Percentiles rank a stretch among this genome's conserved stretches.
Conservation (phyloP, 768 basidiomycete genomes). For the Mycena rosella region DNA sequence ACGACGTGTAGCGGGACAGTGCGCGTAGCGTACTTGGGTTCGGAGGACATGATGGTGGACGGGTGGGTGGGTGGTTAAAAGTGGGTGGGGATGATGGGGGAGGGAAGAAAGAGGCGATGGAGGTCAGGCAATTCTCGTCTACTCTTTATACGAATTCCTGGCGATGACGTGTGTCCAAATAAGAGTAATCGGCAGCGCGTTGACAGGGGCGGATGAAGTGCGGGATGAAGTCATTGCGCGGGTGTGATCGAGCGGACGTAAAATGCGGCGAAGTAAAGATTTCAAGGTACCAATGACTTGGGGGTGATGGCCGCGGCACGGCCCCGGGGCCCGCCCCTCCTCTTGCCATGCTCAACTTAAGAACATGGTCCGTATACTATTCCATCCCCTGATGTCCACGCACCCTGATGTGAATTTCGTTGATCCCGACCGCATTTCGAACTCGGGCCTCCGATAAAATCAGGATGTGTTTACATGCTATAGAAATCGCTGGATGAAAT, state of each 20-base stretch:
- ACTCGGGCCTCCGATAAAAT: too few species aligned
- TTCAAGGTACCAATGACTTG: too few species aligned
- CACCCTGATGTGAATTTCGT: too few species aligned
- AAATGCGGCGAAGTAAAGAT: too few species aligned
- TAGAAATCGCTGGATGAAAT: too few species aligned
- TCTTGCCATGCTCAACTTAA: too few species aligned
- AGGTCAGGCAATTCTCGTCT: background rate
- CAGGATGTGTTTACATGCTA: too few species aligned
- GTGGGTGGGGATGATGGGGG: background rate
- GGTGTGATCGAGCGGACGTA: slow-evolving; percentile 2
- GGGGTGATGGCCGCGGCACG: too few species aligned
- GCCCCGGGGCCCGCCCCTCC: too few species aligned
- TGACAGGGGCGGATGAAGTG: background rate
- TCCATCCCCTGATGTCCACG: too few species aligned
- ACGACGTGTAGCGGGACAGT: background rate
- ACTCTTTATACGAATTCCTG: background rate
- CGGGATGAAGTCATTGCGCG: slow-evolving; percentile 3
- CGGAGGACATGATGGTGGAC: background rate
- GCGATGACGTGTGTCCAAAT: background rate
- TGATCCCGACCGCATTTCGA: too few species aligned
- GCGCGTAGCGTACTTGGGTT: slow-evolving; percentile 10
- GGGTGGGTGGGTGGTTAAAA: background rate
- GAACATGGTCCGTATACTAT: too few species aligned
- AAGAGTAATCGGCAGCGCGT: background rate
- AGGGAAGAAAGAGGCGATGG: slow-evolving; percentile 11